These are phyloP conservation scores for Trichoderma brevicompactum DNA, from an alignment of 2,329 filamentous ascomycete genomes.

Conservation along the genomic window DNA sequence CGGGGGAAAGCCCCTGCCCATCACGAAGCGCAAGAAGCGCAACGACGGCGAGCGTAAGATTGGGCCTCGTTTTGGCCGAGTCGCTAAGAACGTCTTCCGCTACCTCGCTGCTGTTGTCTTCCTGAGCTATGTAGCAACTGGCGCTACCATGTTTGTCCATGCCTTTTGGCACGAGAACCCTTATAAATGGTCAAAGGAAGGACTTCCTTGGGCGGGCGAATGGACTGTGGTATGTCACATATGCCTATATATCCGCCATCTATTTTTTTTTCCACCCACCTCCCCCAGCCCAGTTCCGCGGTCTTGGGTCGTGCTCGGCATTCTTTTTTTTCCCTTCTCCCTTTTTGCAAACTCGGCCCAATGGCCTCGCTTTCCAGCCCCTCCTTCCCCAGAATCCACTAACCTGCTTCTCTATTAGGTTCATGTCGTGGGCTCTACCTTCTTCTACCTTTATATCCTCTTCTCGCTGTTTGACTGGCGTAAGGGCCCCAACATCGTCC, in stretches of 20 bases:
- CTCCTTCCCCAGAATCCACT: slow-evolving; percentile 16
- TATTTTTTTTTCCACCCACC: no score
- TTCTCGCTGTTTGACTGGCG: slow-evolving; percentile 85
- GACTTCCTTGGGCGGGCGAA: slow-evolving; percentile 76
- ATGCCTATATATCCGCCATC: background rate
- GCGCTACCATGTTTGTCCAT: slow-evolving; percentile 73
- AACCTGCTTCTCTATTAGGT: slow-evolving; percentile 59
- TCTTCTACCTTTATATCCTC: slow-evolving; percentile 83
- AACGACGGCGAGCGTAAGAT: slow-evolving; percentile 51
- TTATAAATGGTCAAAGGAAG: slow-evolving; percentile 45
- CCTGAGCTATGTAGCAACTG: slow-evolving; percentile 76
- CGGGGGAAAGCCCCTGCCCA: slow-evolving; percentile 84
- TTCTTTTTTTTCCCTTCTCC: background rate
- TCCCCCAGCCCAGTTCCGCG: background rate
- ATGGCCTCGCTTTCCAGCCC: slow-evolving; percentile 6
- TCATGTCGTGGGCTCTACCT: slow-evolving; percentile 82
- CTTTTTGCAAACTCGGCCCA: background rate
- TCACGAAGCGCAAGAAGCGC: slow-evolving; percentile 61
- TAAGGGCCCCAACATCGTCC: slow-evolving; percentile 77
- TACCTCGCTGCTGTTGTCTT: slow-evolving; percentile 73
- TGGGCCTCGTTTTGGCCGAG: slow-evolving; percentile 63
- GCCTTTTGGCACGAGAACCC: slow-evolving; percentile 59
- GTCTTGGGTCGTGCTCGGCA: background rate
- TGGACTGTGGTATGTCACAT: slow-evolving; percentile 69
- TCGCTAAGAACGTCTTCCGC: slow-evolving; percentile 73